phyloP scores from a whole-genome alignment of 1,284 basidiomycete species.

The Ceratobasidium sp. region DNA sequence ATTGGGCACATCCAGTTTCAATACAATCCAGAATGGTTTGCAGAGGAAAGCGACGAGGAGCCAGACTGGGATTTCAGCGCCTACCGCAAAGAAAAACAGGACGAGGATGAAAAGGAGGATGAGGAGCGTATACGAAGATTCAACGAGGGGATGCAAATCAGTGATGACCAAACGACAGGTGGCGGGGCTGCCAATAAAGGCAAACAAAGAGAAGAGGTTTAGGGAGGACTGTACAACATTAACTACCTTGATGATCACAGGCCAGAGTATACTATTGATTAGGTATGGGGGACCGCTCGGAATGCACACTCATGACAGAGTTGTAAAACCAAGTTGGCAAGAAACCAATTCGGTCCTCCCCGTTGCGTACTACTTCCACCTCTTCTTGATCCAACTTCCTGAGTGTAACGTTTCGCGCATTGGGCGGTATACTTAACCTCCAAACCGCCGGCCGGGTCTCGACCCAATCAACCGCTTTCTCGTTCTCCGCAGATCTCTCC shows the following conservation, averaged over 20 bases:
- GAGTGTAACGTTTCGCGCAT: not conserved
- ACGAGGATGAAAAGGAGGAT: conserved; percentile 61
- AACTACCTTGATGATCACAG: not conserved
- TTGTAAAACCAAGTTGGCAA: conserved; percentile 75
- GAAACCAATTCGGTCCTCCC: conserved; percentile 76
- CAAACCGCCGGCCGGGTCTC: conserved; percentile 45
- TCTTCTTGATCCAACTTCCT: conserved; percentile 48
- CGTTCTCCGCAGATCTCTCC: conserved; percentile 68
- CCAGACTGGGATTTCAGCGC: conserved; percentile 74
- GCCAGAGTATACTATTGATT: conserved; percentile 7
- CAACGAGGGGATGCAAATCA: conserved; percentile 42
- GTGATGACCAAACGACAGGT: conserved; percentile 8
- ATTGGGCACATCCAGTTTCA: conserved; percentile 67
- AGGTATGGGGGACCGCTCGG: not conserved
- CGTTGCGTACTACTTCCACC: conserved; percentile 64
- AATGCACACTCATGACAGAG: conserved; percentile 46
- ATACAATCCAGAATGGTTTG: conserved; percentile 96
- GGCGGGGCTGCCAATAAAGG: conserved; percentile 24
- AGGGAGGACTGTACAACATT: not conserved
- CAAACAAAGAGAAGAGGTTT: conserved; percentile 11
- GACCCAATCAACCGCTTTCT: conserved; percentile 62
- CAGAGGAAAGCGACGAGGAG: conserved; percentile 79
- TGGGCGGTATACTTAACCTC: conserved; percentile 51
- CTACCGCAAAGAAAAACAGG: conserved; percentile 69
- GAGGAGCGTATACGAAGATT: conserved; percentile 50